Evolutionary conservation across 768 basidiomycete genomes (phyloP).

Genomic region (Tylopilus sp.): DNA sequence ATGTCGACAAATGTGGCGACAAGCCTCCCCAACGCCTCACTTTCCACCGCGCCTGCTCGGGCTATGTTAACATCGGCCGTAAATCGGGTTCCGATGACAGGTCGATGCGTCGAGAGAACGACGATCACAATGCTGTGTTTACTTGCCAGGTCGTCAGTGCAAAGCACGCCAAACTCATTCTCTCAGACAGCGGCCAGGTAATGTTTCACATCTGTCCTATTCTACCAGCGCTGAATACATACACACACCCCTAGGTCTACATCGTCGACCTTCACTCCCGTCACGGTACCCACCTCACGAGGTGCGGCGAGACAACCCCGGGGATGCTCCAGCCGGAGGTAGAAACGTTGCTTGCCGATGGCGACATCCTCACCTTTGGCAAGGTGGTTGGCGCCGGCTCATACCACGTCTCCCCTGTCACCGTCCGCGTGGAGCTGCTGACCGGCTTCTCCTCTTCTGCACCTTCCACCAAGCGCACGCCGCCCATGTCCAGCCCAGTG

Average conservation of each 20-base stretch:
- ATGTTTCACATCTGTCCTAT: slow-evolving; percentile 9
- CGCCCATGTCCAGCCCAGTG: slow-evolving; percentile 22
- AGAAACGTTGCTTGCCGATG: slow-evolving; percentile 56
- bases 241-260: slow-evolving; percentile 54
- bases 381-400: slow-evolving; percentile 66
- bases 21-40: slow-evolving; percentile 44
- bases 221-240: slow-evolving; percentile 15
- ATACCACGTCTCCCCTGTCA: slow-evolving; percentile 59
- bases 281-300: slow-evolving; percentile 70
- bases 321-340: slow-evolving; percentile 52
- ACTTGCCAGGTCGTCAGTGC: slow-evolving; percentile 78
- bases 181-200: slow-evolving; percentile 70
- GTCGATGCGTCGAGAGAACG: slow-evolving; percentile 37
- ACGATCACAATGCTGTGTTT: slow-evolving; percentile 56
- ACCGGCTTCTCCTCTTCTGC: slow-evolving; percentile 9
- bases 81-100: slow-evolving; percentile 49
- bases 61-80: slow-evolving; percentile 63
- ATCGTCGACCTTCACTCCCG: slow-evolving; percentile 70
- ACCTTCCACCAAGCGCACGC: slow-evolving; percentile 15
- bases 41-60: slow-evolving; percentile 49
- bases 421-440: slow-evolving; percentile 56
- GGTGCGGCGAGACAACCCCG: slow-evolving; percentile 46
- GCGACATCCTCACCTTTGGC: slow-evolving; percentile 74
- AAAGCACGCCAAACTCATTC: slow-evolving; percentile 72
- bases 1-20: slow-evolving; percentile 50